Evolutionary conservation across 1,284 basidiomycete genomes (phyloP).

Genomic region (Ustilago cynodontis): DNA sequence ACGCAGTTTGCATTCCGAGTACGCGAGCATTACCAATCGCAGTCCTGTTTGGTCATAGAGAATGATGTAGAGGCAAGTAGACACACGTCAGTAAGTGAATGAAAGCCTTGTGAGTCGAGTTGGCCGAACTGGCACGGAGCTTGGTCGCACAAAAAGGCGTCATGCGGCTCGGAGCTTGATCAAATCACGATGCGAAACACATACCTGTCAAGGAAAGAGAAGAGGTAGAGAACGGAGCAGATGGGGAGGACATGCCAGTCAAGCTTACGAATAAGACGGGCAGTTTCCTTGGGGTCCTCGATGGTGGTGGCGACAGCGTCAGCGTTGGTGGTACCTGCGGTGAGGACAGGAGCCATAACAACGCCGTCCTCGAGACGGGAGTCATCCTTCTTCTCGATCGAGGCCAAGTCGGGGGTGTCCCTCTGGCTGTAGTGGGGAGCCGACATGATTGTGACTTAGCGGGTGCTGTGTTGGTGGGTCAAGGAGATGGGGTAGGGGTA

Average conservation of each 20-base stretch:
- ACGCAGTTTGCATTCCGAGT: constrained; percentile 60
- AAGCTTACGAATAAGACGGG: constrained; percentile 48
- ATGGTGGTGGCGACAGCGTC: constrained; percentile 42
- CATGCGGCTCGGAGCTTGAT: too few relatives aligned
- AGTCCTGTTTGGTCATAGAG: constrained; percentile 71
- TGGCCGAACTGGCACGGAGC: too few relatives aligned
- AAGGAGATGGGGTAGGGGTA: neutral
- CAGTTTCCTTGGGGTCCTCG: constrained; percentile 44
- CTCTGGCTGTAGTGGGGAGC: constrained; percentile 13
- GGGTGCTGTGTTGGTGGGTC: neutral
- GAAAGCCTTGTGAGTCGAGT: too few relatives aligned
- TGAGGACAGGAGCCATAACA: constrained; percentile 45
- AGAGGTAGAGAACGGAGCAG: constrained; percentile 75
- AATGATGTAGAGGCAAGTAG: neutral
- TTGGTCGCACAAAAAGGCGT: too few relatives aligned
- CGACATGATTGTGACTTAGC: constrained; percentile 30
- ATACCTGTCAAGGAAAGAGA: constrained; percentile 78
- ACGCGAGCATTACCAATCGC: constrained; percentile 84
- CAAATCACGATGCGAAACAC: neutral
- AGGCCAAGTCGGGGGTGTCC: constrained; percentile 44
- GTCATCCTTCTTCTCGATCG: constrained; percentile 55
- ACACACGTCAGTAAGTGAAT: neutral
- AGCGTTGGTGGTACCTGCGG: constrained; percentile 40
- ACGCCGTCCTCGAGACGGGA: constrained; percentile 43
- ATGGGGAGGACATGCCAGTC: constrained; percentile 60